A percentile compares a stretch with the other conserved stretches of the same genome.
phyloP scores from a whole-genome alignment of 257 asterid species.

The Knoxia roxburghii region DNA sequence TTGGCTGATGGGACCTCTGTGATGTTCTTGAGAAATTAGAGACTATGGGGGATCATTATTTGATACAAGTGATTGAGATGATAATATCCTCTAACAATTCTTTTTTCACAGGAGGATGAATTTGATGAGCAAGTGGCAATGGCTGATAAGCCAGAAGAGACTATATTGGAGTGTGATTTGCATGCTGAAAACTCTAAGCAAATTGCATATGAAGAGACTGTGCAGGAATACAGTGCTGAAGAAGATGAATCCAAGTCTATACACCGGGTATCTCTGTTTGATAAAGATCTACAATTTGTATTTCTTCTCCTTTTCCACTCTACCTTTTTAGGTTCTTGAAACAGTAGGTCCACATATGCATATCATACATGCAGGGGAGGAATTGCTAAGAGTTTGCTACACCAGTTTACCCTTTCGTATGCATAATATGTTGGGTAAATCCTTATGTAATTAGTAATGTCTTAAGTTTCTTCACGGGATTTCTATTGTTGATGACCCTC shows the following conservation, averaged over 20 bases:
- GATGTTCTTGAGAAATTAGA: background rate
- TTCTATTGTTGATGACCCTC: background rate
- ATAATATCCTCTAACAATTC: constrained; percentile 4
- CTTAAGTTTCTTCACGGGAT: background rate
- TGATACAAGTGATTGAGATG: background rate
- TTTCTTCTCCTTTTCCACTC: background rate
- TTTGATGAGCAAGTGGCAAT: constrained; percentile 22
- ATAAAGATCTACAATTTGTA: background rate
- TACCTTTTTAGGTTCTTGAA: background rate
- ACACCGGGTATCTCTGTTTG: constrained; percentile 36
- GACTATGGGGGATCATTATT: background rate
- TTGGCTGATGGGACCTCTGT: background rate
- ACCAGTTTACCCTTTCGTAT: background rate
- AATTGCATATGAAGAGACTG: constrained; percentile 39
- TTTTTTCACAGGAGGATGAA: constrained; percentile 37
- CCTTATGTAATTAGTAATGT: background rate
- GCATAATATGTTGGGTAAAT: background rate
- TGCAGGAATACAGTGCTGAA: constrained; percentile 52
- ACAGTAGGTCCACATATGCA: background rate
- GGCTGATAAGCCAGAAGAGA: constrained; percentile 36
- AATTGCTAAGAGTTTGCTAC: background rate
- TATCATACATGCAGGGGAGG: background rate
- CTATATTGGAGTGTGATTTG: constrained; percentile 37
- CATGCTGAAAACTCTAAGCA: constrained; percentile 41
- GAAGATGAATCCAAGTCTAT: constrained; percentile 49